Percentiles rank a stretch among this genome's conserved stretches.
These are phyloP conservation scores for Primulina huaijiensis DNA, from an alignment of 257 asterid genomes.

Conservation along the genomic window DNA sequence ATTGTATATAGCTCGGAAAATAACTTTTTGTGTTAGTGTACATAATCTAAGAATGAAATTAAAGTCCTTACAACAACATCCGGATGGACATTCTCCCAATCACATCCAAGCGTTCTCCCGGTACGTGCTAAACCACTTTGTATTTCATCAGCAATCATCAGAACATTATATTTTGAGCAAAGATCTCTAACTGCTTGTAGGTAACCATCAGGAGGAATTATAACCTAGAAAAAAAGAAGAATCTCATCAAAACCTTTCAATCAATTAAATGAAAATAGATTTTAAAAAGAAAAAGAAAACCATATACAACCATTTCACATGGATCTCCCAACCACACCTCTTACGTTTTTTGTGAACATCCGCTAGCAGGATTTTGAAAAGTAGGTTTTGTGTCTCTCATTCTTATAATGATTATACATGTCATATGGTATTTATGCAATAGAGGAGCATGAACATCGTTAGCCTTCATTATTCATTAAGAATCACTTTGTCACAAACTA, in stretches of 20 bases:
- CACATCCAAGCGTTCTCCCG: slow-evolving; percentile 86
- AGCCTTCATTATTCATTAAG: not conserved
- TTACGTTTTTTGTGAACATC: not conserved
- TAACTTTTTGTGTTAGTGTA: not conserved
- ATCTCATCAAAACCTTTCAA: slow-evolving; percentile 21
- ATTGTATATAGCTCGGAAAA: too few species aligned
- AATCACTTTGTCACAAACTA: not conserved
- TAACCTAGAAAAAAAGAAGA: slow-evolving; percentile 48
- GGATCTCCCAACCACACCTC: not conserved
- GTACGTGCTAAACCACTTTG: slow-evolving; percentile 98
- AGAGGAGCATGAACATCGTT: slow-evolving; percentile 4
- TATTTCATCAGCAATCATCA: slow-evolving; percentile 97
- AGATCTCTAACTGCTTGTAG: slow-evolving; percentile 74
- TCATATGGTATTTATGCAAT: slow-evolving; percentile 9
- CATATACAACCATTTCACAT: not conserved
- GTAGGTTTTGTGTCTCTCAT: not conserved
- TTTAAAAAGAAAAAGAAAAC: slow-evolving; percentile 2
- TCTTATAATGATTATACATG: not conserved
- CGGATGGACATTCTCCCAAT: slow-evolving; percentile 87
- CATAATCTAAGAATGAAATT: slow-evolving; percentile 13
- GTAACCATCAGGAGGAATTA: slow-evolving; percentile 92
- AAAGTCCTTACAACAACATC: slow-evolving; percentile 76
- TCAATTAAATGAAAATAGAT: not conserved
- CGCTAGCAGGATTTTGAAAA: not conserved
- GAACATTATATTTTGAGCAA: slow-evolving; percentile 73